A percentile compares a stretch with the other conserved stretches of the same genome.
These are phyloP conservation scores for Streptanthus diversifolius DNA, from an alignment of 345 rosid species.

Conservation along the genomic window DNA sequence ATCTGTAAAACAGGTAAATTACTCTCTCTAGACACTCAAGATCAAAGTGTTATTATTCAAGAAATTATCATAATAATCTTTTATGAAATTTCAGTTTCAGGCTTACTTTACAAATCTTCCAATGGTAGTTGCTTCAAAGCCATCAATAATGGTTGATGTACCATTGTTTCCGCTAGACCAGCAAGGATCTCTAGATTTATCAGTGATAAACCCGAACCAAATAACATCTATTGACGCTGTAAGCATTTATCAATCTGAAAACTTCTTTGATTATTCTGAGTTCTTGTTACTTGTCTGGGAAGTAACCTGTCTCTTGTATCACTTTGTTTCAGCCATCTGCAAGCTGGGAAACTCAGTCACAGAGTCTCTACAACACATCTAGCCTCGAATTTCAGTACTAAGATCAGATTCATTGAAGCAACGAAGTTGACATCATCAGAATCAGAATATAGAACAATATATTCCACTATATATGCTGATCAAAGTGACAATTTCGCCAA, in stretches of 20 bases:
- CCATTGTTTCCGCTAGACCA: slow-evolving; percentile 36
- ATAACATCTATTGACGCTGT: slow-evolving; percentile 12
- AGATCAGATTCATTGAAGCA: slow-evolving; percentile 14
- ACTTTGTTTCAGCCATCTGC: slow-evolving; percentile 34
- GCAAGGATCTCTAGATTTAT: slow-evolving; percentile 31
- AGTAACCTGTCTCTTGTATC: slow-evolving; percentile 13
- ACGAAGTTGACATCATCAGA: not conserved
- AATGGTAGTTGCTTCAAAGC: slow-evolving; percentile 24
- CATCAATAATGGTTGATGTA: slow-evolving; percentile 33
- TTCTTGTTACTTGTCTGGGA: not conserved
- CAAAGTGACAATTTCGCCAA: not conserved
- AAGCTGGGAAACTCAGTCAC: slow-evolving; percentile 41
- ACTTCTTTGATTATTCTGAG: not conserved
- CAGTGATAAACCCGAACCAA: slow-evolving; percentile 26
- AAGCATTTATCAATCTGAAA: slow-evolving; percentile 28
- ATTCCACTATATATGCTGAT: slow-evolving; percentile 4
- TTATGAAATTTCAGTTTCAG: slow-evolving; percentile 34
- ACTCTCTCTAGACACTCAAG: not conserved
- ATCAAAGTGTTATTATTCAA: not conserved
- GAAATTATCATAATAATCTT: not conserved
- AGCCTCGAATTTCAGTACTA: slow-evolving; percentile 36
- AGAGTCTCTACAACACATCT: slow-evolving; percentile 33
- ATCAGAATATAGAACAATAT: not conserved
- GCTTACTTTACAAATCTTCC: slow-evolving; percentile 42
- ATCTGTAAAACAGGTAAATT: slow-evolving; percentile 40